Evolutionary conservation across 1,139 yeast species (phyloP), one percentile per base, ranked within the genome.

Genomic region (Yamadazyma trypodendri): DNA sequence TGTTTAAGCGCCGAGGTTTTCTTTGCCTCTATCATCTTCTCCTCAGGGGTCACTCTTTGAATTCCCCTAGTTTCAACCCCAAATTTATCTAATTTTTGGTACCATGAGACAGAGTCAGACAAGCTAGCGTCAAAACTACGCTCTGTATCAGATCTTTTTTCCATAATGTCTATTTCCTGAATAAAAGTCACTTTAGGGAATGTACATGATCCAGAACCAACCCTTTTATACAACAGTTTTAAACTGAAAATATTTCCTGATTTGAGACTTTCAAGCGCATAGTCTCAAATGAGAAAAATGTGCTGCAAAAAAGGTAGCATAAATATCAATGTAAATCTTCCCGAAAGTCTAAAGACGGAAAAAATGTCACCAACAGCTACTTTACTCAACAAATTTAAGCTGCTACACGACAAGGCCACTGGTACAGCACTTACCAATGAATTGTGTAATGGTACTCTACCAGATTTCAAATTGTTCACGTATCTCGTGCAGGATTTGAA

Each of bases 11-110:
- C 65, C 29, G 76, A 72, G 5, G 73, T 63, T 9, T 27, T 27
- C 18, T 33, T 34, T 6, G 11, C 24, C 12, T 81, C 69, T 6
- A 4, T 14, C 9, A 16, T 6, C 44, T 96, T 68, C 44, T 85
- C 88, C 43, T 79, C 70, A 0, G 95, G 85, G 34, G 75, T 64
- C 22, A 85, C 79, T 46, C 96, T 68, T 47, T 86, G 90, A 35
- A 89, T 84, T 37, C 96, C 96, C 48, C 92, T 71, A 2, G 81
- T 67, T 57, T 89, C 96, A 1, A 86, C 84, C 1, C 94, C 77
- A 23, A 66, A 49, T 3, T 64, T 51, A 48, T 71, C 76, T 22
- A 70, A 47, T 35, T 56, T 57, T 18, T 54, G 35, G n/a, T 36
- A 24, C 48, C 48, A 44, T 6, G 31, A 28, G 11, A n/a, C 14